Percentiles rank a stretch among this genome's conserved stretches.
Evolutionary conservation across 257 asterid species (phyloP).

Genomic region (Avicennia marina): DNA sequence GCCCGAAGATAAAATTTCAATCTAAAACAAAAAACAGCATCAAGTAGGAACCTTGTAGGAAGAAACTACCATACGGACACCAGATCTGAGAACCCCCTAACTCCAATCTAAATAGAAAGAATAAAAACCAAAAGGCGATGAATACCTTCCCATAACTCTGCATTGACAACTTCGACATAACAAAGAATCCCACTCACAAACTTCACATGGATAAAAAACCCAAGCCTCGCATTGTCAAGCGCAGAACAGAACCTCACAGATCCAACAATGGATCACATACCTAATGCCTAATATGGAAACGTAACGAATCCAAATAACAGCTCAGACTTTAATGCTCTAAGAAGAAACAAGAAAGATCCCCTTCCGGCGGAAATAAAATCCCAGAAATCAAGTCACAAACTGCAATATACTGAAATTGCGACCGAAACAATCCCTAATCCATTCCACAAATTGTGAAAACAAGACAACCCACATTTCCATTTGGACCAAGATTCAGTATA

Average conservation of each 20-base stretch:
- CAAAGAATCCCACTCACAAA: conserved; percentile 11
- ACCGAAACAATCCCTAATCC: conserved; percentile 4
- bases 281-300: conserved; percentile 13
- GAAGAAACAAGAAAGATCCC: conserved; percentile 11
- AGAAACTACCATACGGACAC: conserved; percentile 18
- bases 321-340: not conserved
- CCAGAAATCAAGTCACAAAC: conserved; percentile 11
- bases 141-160: not conserved
- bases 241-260: conserved; percentile 23
- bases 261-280: conserved; percentile 18
- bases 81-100: conserved; percentile 38
- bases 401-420: not conserved
- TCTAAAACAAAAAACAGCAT: not conserved
- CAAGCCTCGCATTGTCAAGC: conserved; percentile 17
- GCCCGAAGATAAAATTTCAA: conserved; percentile 2
- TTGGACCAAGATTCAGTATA: conserved; percentile 14
- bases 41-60: conserved; percentile 5
- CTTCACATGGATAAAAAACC: not conserved
- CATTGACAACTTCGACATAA: conserved; percentile 1
- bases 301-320: conserved; percentile 21
- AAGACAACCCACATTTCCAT: conserved; percentile 26
- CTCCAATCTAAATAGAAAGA: conserved; percentile 15
- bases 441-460: conserved; percentile 14
- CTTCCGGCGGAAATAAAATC: conserved; percentile 5
- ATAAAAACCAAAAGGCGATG: not conserved